A percentile compares a stretch with the other conserved stretches of the same genome.
Evolutionary conservation across 2,329 filamentous ascomycete genomes (phyloP).

Genomic region (Fusarium penzigii): DNA sequence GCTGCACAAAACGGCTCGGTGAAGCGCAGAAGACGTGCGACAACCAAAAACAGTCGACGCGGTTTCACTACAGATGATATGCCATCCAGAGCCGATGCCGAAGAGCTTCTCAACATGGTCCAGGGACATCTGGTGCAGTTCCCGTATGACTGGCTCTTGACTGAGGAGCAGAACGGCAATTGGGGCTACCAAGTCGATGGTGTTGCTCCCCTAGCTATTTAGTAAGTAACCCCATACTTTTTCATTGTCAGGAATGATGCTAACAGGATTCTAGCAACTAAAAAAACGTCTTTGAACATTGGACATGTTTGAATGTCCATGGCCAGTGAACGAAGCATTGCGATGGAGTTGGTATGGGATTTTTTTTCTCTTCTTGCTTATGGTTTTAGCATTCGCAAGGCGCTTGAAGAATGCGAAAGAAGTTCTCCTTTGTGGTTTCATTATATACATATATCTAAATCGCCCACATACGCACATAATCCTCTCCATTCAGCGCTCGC

Average conservation of each 20-base stretch:
- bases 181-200: conserved; percentile 98
- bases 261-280: conserved; percentile 24
- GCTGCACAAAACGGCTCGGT: conserved; percentile 48
- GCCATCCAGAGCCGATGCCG: conserved; percentile 72
- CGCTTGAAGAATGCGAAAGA: conserved; percentile 11
- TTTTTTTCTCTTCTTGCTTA: conserved; percentile 10
- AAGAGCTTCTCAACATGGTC: conserved; percentile 76
- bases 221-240: conserved; percentile 59
- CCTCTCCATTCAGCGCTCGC: not conserved
- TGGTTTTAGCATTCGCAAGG: conserved; percentile 18
- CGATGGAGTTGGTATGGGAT: conserved; percentile 23
- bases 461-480: conserved; percentile 4
- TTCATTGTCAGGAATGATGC: conserved; percentile 5
- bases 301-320: not conserved
- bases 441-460: conserved; percentile 19
- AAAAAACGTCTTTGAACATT: not conserved
- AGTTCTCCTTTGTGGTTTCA: conserved; percentile 11
- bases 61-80: conserved; percentile 73
- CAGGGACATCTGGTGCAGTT: conserved; percentile 90
- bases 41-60: conserved; percentile 68
- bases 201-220: conserved; percentile 94
- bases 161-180: conserved; percentile 89
- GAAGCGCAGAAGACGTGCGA: conserved; percentile 65
- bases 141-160: conserved; percentile 93
- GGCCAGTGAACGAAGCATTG: conserved; percentile 19